Percentiles rank a stretch among this genome's conserved stretches.
These are phyloP conservation scores for Licmophora abbreviata DNA, from an alignment of 108 stramenopile genomes.

Conservation along the genomic window DNA sequence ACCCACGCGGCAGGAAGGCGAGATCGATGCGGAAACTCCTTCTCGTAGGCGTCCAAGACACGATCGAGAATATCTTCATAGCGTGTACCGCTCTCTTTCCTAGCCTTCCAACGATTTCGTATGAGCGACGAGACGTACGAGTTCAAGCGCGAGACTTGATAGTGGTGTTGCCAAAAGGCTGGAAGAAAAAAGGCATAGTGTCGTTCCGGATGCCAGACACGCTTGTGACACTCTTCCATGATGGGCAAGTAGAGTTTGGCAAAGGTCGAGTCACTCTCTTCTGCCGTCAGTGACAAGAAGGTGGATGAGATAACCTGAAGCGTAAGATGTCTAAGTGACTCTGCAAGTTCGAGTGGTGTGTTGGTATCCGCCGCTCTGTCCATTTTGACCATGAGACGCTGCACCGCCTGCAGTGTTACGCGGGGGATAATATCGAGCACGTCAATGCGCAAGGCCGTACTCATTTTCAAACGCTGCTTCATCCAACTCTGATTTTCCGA, in stretches of 20 bases:
- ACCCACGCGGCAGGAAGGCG: constrained; percentile 6
- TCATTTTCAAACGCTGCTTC: constrained; percentile 23
- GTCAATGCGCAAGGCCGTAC: constrained; percentile 7
- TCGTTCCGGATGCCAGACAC: constrained; percentile 20
- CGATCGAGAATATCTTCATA: constrained; percentile 16
- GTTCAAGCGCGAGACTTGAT: constrained; percentile 10
- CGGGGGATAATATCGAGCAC: constrained; percentile 14
- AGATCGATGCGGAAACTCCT: constrained; percentile 2
- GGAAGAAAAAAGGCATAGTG: constrained; percentile 11
- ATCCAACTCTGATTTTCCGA: constrained; percentile 18
- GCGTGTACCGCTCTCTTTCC: not conserved
- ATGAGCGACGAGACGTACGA: constrained; percentile 13
- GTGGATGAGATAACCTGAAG: constrained; percentile 19
- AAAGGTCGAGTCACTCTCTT: constrained; percentile 21
- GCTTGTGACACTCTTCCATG: constrained; percentile 17
- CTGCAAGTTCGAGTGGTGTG: constrained; percentile 6
- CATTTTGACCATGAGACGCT: constrained; percentile 12
- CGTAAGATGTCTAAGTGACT: constrained; percentile 14
- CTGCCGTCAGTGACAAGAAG: constrained; percentile 14
- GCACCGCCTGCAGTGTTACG: constrained; percentile 11
- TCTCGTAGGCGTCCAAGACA: constrained; percentile 15
- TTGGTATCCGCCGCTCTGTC: constrained; percentile 10
- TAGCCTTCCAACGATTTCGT: constrained; percentile 12
- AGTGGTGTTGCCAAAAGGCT: constrained; percentile 10
- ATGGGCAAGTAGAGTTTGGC: constrained; percentile 20